These are phyloP conservation scores for Eucalyptus dawsonii DNA, from an alignment of 345 rosid genomes.

Conservation along the genomic window DNA sequence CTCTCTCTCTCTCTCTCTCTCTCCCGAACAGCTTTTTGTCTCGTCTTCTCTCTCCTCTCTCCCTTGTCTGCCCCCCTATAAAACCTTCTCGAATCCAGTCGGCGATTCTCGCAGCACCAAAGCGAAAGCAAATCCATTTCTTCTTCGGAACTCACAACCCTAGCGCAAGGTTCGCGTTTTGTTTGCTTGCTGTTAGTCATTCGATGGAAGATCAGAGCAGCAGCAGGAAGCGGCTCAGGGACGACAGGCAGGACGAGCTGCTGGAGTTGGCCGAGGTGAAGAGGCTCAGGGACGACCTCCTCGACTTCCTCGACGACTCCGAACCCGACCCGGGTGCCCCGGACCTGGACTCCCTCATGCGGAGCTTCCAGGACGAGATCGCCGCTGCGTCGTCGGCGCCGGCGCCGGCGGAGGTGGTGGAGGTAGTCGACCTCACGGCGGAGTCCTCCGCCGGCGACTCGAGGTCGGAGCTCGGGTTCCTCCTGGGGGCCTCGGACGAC, in stretches of 20 bases:
- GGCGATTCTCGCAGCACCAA: neutral
- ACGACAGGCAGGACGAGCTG: constrained; percentile 4
- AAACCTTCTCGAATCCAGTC: constrained; percentile 5
- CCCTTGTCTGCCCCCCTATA: constrained; percentile 22
- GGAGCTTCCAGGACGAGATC: constrained; percentile 36
- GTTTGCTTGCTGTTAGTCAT: neutral
- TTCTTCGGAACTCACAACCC: neutral
- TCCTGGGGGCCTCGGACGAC: constrained; percentile 36
- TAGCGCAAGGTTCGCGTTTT: neutral
- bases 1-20: neutral
- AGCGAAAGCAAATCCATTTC: neutral
- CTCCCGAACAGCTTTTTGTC: neutral
- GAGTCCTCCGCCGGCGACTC: constrained; percentile 19
- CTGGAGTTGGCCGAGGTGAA: constrained; percentile 25
- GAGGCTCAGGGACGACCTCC: constrained; percentile 27
- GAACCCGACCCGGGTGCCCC: constrained; percentile 2
- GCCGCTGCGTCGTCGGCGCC: neutral
- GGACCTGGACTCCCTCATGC: constrained; percentile 32
- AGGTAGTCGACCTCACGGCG: constrained; percentile 8
- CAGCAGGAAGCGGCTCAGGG: constrained; percentile 29
- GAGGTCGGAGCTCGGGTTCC: constrained; percentile 25
- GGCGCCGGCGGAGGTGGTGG: neutral
- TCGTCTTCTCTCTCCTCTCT: constrained; percentile 1
- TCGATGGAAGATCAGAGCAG: constrained; percentile 19
- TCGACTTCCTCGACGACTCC: constrained; percentile 14